Evolutionary conservation across 352 stramenopile genomes (phyloP).

Genomic region (Globisporangium cederbergense): DNA sequence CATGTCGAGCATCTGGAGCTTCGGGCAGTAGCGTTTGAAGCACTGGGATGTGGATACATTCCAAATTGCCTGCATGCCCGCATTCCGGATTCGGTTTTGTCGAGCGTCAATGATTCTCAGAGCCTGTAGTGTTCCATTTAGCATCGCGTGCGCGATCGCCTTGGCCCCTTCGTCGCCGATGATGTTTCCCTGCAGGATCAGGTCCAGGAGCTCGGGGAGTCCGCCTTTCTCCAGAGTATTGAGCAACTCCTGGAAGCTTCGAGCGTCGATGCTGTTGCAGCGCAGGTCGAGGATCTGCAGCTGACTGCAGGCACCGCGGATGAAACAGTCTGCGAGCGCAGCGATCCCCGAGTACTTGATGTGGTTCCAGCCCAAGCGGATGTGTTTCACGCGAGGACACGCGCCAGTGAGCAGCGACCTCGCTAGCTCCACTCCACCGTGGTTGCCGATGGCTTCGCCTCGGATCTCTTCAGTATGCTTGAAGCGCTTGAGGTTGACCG

Average conservation of each 20-base stretch:
- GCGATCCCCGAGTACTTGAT: slow-evolving; percentile 55
- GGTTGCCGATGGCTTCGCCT: slow-evolving; percentile 58
- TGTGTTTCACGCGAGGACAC: slow-evolving; percentile 51
- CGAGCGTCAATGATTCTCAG: slow-evolving; percentile 52
- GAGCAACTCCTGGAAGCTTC: slow-evolving; percentile 34
- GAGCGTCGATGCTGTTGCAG: slow-evolving; percentile 58
- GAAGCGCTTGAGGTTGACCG: slow-evolving; percentile 70
- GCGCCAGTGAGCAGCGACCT: slow-evolving; percentile 60
- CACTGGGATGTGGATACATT: slow-evolving; percentile 62
- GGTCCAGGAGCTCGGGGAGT: slow-evolving; percentile 44
- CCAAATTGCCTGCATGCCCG: slow-evolving; percentile 55
- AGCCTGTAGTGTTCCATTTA: slow-evolving; percentile 40
- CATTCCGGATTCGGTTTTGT: slow-evolving; percentile 65
- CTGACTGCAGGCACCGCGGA: slow-evolving; percentile 46
- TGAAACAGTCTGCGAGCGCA: slow-evolving; percentile 50
- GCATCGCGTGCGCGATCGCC: slow-evolving; percentile 48
- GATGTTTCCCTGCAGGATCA: slow-evolving; percentile 55
- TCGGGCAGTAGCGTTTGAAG: slow-evolving; percentile 47
- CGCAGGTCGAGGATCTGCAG: slow-evolving; percentile 59
- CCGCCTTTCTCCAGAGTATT: slow-evolving; percentile 43
- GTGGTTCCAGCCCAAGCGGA: slow-evolving; percentile 65
- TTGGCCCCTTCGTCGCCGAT: slow-evolving; percentile 59
- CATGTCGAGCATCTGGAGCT: slow-evolving; percentile 62
- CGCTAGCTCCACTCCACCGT: slow-evolving; percentile 50
- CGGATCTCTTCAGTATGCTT: slow-evolving; percentile 60